These are phyloP conservation scores for Fomitiporia mediterranea DNA, from an alignment of 1,284 basidiomycete species.

Conservation along the genomic window DNA sequence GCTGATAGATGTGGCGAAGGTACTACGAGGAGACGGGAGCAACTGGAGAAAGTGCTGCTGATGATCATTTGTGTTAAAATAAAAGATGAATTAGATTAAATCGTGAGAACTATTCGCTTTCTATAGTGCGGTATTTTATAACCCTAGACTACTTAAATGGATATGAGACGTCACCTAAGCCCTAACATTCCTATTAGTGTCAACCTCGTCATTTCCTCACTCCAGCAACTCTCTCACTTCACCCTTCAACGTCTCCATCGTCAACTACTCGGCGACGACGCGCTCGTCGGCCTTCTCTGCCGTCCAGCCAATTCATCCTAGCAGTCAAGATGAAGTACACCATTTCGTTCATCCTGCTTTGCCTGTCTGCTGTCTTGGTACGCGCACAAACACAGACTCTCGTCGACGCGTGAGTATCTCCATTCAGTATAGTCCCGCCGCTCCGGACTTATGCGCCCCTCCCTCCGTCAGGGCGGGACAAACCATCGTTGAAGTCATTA, in stretches of 20 bases:
- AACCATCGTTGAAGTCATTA: slow-evolving; percentile 50
- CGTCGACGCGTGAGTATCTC: slow-evolving; percentile 38
- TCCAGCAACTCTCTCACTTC: neutral
- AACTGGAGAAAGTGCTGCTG: neutral
- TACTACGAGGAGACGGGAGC: neutral
- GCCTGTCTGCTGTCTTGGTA: slow-evolving; percentile 28
- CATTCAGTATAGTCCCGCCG: slow-evolving; percentile 1
- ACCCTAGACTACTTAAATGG: neutral
- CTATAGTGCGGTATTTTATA: neutral
- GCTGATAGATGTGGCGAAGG: slow-evolving; percentile 17
- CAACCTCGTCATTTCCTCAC: neutral
- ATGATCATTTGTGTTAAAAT: slow-evolving; percentile 1
- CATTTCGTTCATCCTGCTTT: slow-evolving; percentile 26
- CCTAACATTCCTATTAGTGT: neutral
- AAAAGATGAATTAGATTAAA: neutral
- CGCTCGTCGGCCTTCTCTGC: neutral
- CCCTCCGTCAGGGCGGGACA: slow-evolving; percentile 40
- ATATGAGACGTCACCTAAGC: slow-evolving; percentile 2
- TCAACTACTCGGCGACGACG: too few relatives aligned
- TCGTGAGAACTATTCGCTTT: neutral
- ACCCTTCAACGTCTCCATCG: neutral
- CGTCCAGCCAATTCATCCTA: neutral
- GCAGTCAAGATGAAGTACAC: slow-evolving; percentile 14
- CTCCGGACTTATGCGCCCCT: neutral
- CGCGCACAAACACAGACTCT: slow-evolving; percentile 46